Conservation (phyloP, 208 protist genomes). For the Herpetomonas tarakana region DNA sequence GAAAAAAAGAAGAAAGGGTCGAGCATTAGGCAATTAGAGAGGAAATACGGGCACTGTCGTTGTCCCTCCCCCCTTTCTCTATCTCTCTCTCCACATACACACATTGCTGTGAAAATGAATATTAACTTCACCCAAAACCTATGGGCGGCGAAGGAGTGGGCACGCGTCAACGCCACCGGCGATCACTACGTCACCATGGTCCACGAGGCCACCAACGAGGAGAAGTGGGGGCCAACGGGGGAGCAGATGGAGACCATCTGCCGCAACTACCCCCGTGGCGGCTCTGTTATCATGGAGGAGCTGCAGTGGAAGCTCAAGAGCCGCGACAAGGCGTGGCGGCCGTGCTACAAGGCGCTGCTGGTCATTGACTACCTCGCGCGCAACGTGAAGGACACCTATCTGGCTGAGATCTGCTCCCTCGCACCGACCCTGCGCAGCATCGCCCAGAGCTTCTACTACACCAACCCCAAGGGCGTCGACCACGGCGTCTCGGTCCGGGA, state of each 20-base stretch:
- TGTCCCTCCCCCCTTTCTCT: too few relatives aligned
- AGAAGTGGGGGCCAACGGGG: slow-evolving; percentile 88
- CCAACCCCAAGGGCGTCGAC: slow-evolving; percentile 81
- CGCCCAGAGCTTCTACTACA: slow-evolving; percentile 81
- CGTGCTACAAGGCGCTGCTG: slow-evolving; percentile 88
- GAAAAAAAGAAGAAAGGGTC: neutral
- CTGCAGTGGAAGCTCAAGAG: slow-evolving; percentile 77
- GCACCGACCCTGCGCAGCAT: slow-evolving; percentile 67
- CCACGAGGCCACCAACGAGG: slow-evolving; percentile 84
- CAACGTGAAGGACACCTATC: slow-evolving; percentile 53
- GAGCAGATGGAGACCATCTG: slow-evolving; percentile 86
- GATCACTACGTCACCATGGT: slow-evolving; percentile 69
- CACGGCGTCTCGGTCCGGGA: slow-evolving; percentile 87
- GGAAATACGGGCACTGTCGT: too few relatives aligned
- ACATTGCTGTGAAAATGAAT: too few relatives aligned
- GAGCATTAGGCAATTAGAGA: too few relatives aligned
- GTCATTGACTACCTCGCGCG: slow-evolving; percentile 84
- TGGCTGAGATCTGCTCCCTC: slow-evolving; percentile 72
- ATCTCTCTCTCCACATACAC: too few relatives aligned
- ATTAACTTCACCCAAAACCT: slow-evolving; percentile 68
- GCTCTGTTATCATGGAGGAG: slow-evolving; percentile 75
- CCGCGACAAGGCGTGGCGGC: slow-evolving; percentile 80
- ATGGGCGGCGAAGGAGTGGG: slow-evolving; percentile 70
- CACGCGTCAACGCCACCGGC: slow-evolving; percentile 73
- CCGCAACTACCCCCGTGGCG: slow-evolving; percentile 55